phyloP scores from a whole-genome alignment of 2,329 filamentous ascomycete genomes.

The Nemania serpens region DNA sequence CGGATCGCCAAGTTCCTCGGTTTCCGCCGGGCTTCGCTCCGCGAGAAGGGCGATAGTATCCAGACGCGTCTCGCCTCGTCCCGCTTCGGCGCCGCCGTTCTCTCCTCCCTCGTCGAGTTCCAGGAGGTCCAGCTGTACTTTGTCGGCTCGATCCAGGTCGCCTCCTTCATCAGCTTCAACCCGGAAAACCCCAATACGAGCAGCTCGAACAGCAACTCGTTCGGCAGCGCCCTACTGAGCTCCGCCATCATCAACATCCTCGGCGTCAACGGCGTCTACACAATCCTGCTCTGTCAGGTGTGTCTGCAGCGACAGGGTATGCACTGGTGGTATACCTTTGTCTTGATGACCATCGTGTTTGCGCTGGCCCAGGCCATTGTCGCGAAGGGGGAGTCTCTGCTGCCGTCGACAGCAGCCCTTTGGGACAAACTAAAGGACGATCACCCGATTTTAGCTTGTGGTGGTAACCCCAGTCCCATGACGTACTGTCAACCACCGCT shows the following conservation, averaged over 20 bases:
- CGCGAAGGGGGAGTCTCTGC: neutral
- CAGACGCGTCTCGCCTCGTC: neutral
- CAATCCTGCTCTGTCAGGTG: neutral
- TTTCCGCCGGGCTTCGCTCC: neutral
- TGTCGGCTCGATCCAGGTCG: neutral
- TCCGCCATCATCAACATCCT: neutral
- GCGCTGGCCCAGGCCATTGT: neutral
- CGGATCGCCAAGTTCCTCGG: neutral
- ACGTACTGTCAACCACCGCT: neutral
- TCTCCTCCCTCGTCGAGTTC: neutral
- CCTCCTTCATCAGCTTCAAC: neutral
- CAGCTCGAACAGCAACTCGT: neutral
- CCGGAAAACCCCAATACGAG: neutral
- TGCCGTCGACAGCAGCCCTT: neutral
- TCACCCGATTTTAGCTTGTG: neutral
- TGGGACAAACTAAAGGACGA: neutral
- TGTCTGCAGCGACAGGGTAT: neutral
- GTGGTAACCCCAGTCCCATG: neutral
- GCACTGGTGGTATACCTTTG: neutral
- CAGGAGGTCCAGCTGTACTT: neutral
- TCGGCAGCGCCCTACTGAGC: neutral
- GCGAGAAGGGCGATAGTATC: neutral
- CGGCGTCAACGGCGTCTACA: neutral
- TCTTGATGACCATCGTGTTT: neutral
- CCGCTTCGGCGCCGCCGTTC: neutral